phyloP scores from a whole-genome alignment of 148 eudicot genomes.

The Polygonum aviculare region DNA sequence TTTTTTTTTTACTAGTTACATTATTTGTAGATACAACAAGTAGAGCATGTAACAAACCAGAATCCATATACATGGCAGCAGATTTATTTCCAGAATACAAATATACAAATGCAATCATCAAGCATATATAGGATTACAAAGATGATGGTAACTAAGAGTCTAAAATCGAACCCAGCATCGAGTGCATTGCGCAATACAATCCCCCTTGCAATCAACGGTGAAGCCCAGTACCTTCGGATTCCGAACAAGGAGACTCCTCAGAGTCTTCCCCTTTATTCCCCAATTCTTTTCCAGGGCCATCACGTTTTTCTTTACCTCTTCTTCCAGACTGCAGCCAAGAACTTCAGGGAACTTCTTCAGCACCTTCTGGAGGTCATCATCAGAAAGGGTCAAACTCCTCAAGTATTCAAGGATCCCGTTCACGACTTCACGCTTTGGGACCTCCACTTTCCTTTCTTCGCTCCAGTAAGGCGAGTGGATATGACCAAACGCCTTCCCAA shows the following conservation, averaged over 20 bases:
- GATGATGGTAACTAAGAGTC: conserved; percentile 3
- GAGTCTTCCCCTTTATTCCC: conserved; percentile 78
- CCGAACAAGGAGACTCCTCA: conserved; percentile 66
- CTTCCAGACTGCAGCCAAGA: conserved; percentile 78
- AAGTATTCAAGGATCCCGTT: conserved; percentile 50
- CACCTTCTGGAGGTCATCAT: conserved; percentile 65
- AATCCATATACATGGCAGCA: not conserved
- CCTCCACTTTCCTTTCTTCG: conserved; percentile 66
- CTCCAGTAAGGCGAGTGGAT: conserved; percentile 91
- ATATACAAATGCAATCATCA: not conserved
- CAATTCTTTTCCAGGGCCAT: conserved; percentile 54
- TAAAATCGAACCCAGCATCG: conserved; percentile 96
- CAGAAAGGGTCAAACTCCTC: conserved; percentile 63
- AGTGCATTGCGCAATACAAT: conserved; percentile 91
- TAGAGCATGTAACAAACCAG: not conserved
- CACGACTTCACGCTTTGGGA: conserved; percentile 50
- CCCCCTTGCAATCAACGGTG: conserved; percentile 94
- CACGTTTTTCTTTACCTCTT: conserved; percentile 65
- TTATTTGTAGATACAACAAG: not conserved
- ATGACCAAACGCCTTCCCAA: conserved; percentile 87
- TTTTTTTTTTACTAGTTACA: not conserved
- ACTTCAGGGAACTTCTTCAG: conserved; percentile 96
- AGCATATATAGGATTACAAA: not conserved
- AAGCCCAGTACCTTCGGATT: conserved; percentile 85
- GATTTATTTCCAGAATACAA: not conserved